These are phyloP conservation scores for Yamadazyma trypodendri DNA, from an alignment of 1,139 yeast species.

Conservation along the genomic window DNA sequence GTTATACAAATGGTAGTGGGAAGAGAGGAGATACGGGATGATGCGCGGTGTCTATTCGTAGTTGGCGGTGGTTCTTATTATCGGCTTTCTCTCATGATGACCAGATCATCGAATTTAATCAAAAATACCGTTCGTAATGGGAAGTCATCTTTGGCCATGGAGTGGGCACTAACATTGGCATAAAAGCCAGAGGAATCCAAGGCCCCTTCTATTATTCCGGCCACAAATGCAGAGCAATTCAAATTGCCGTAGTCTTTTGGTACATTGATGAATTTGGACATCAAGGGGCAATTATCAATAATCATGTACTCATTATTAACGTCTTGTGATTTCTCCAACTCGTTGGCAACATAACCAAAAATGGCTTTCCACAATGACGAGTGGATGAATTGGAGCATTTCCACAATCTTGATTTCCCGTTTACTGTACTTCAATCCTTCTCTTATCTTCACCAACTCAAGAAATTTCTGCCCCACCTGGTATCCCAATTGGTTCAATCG, in stretches of 20 bases:
- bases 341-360: conserved; percentile 84
- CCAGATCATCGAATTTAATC: conserved; percentile 67
- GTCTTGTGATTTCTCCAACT: conserved; percentile 83
- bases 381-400: conserved; percentile 80
- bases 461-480: conserved; percentile 52
- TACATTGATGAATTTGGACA: conserved; percentile 73
- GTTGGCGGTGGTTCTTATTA: no score
- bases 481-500: conserved; percentile 74
- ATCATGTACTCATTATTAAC: conserved; percentile 81
- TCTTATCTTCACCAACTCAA: conserved; percentile 42
- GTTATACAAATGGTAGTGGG: neutral
- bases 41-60: neutral
- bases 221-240: conserved; percentile 82
- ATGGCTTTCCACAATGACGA: conserved; percentile 78
- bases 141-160: conserved; percentile 61
- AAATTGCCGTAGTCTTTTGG: conserved; percentile 80
- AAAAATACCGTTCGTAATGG: conserved; percentile 82
- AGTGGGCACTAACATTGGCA: conserved; percentile 86
- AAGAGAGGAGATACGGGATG: neutral
- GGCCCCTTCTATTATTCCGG: conserved; percentile 91
- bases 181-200: conserved; percentile 77
- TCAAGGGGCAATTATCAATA: conserved; percentile 75
- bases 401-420: conserved; percentile 73
- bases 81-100: conserved; percentile 50
- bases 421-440: conserved; percentile 64